Base-by-base conservation (phyloP, 2,329 filamentous ascomycete genomes). In the Drechslerella stenobrocha region DNA sequence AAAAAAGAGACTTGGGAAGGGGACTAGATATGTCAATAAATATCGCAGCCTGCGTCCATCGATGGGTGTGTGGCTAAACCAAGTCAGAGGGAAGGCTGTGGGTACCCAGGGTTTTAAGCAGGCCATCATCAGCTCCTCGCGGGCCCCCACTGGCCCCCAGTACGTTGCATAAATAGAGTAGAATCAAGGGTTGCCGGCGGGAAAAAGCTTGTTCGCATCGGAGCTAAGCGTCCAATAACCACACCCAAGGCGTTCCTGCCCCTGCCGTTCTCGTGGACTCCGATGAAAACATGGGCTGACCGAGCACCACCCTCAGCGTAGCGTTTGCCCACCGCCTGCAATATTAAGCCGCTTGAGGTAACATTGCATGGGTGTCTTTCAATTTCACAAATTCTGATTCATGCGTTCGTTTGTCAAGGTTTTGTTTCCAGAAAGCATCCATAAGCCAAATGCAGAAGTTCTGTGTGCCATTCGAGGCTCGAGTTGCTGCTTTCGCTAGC, bases 81-180 rank as follows among this genome's bases (percentile, higher is more conserved):
- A 18, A 20, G 37, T 20, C 37, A 18, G 15, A 42, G 15, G 22
- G 22, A 42, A 18, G 37, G 37, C 37, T n/a, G 37, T 18, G 37
- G 4, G 22, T 3, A 9, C 13, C 4, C 2, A 3, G 22, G 37
- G 37, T 18, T n/a, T n/a, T n/a, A n/a, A 42, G 37, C n/a, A 20
- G 34, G 3, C 34, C 15, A 37, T 13, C 34, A 42, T 42, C 37
- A 18, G 13, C 37, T 42, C n/a, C 8, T 42, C 15, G 37, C 22
- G 37, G 37, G 8, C 6, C 37, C 13, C n/a, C n/a, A n/a, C n/a
- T n/a, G n/a, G n/a, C n/a, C n/a, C n/a, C n/a, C n/a, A n/a, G n/a
- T n/a, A n/a, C n/a, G n/a, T n/a, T n/a, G 15, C 37, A 50, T 67
- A 67, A 67, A 67, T 60, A 48, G 60, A 67, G 63, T 28, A 67